phyloP scores from a whole-genome alignment of 306 rosid species.

The Astragalus glycyphyllos region DNA sequence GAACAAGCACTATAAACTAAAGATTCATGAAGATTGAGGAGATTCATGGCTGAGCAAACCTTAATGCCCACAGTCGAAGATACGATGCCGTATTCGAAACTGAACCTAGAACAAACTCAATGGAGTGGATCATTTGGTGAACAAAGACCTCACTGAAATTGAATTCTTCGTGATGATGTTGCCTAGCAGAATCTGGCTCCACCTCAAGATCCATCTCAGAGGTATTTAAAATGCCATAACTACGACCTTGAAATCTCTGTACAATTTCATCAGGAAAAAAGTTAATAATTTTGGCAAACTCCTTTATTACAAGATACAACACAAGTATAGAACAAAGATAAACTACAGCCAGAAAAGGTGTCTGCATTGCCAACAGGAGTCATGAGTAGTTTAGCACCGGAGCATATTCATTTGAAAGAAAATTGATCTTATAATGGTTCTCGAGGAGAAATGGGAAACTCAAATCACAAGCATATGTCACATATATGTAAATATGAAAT shows the following conservation, averaged over 20 bases:
- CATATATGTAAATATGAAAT: constrained; percentile 14
- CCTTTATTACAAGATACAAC: constrained; percentile 34
- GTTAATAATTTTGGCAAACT: constrained; percentile 38
- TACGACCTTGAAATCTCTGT: constrained; percentile 98
- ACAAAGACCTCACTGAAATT: constrained; percentile 97
- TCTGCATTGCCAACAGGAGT: constrained; percentile 21
- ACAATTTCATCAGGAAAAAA: constrained; percentile 43
- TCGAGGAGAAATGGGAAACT: constrained; percentile 25
- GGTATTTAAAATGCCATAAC: constrained; percentile 81
- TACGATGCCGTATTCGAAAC: constrained; percentile 99
- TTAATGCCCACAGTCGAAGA: constrained; percentile 99
- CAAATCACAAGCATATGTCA: constrained; percentile 40
- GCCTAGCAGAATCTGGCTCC: constrained; percentile 92
- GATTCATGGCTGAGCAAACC: constrained; percentile 57
- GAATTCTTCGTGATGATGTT: constrained; percentile 80
- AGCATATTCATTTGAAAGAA: constrained; percentile 35
- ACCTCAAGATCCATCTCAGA: constrained; percentile 86
- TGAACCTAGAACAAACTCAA: constrained; percentile 97
- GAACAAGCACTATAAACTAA: constrained; percentile 24
- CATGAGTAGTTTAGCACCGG: background rate
- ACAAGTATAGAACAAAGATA: constrained; percentile 38
- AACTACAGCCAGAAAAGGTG: constrained; percentile 38
- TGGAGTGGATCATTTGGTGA: constrained; percentile 98
- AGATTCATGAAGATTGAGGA: constrained; percentile 35
- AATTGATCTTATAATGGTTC: constrained; percentile 26